phyloP scores from a whole-genome alignment of 2,329 filamentous ascomycete species.

The Drechslera avenae region DNA sequence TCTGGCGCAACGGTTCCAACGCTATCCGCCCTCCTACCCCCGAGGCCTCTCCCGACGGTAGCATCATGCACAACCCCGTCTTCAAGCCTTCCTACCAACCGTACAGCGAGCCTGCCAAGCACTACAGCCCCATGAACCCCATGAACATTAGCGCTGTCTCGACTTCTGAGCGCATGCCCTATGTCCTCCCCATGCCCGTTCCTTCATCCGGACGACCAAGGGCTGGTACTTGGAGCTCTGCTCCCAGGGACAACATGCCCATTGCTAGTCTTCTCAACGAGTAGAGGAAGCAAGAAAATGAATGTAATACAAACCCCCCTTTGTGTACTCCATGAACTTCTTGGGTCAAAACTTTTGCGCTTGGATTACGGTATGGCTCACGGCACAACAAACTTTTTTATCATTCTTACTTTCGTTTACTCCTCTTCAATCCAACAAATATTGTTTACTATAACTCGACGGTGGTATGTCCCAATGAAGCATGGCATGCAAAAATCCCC shows the following conservation, averaged over 20 bases:
- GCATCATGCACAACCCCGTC: conserved; percentile 43
- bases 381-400: conserved; percentile 1
- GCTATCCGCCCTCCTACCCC: conserved; percentile 46
- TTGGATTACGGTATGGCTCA: conserved; percentile 6
- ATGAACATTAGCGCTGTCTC: conserved; percentile 40
- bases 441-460: not conserved
- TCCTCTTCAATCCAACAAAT: conserved; percentile 12
- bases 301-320: not conserved
- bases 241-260: conserved; percentile 46
- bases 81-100: conserved; percentile 38
- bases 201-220: conserved; percentile 40
- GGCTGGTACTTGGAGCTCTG: conserved; percentile 45
- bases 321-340: conserved; percentile 7
- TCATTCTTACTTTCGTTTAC: conserved; percentile 35
- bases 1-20: conserved; percentile 58
- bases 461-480: not conserved
- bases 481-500: conserved; percentile 2
- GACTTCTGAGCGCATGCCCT: conserved; percentile 42
- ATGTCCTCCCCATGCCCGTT: conserved; percentile 46
- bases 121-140: conserved; percentile 41
- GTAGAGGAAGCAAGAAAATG: conserved; percentile 36
- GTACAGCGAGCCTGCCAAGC: conserved; percentile 40
- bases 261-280: conserved; percentile 49
- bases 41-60: conserved; percentile 47
- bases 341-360: not conserved